Base-by-base conservation (phyloP, 441 rosid species). In the Populus trichocarpa region DNA sequence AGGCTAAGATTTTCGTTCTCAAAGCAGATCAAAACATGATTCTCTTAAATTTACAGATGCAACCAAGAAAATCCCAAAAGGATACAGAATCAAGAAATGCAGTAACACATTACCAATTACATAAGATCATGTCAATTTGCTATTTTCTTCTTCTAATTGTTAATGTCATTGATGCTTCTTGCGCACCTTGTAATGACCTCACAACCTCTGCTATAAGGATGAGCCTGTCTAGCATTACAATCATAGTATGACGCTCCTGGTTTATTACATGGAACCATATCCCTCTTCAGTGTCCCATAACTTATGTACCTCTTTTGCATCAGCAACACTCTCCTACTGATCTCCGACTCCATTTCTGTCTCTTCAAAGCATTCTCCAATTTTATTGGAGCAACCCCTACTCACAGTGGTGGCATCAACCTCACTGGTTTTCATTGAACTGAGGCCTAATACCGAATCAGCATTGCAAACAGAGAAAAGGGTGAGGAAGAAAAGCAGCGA, bases 241-340 rank as follows among this genome's bases (percentile, higher is more conserved):
- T 80, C 89, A 82, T 96, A 91, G 88, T 96, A 92, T 13, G 99
- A 94, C 18, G 90, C 95, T 68, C 99, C 99, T 28, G 98, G 91
- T 78, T 78, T 90, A 14, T 77, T 81, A 87, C 99, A 96, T 5
- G 99, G 99, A 79, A 92, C 96, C 87, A 90, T 89, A 81, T 94
- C 96, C 80, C 96, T 90, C 84, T 74, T 91, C 81, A 94, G 83
- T 30, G 98, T 91, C 85, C 84, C 97, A 77, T 96, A 94, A 74
- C 99, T 91, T 25, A 96, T 94, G 85, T 90, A 94, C 85, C 81
- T 87, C 79, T 81, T 90, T 73, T 80, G 92, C 81, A 85, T 82
- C 69, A 88, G 66, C 26, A 93, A 77, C 18, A 90, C 84, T 83
- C 97, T 91, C 89, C 97, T 85, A 81, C 85, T 91, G 77, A 74